Percentiles rank a stretch among this genome's conserved stretches.
Conservation (phyloP, 2,329 filamentous ascomycete species). For the Salinomyces thailandicus region DNA sequence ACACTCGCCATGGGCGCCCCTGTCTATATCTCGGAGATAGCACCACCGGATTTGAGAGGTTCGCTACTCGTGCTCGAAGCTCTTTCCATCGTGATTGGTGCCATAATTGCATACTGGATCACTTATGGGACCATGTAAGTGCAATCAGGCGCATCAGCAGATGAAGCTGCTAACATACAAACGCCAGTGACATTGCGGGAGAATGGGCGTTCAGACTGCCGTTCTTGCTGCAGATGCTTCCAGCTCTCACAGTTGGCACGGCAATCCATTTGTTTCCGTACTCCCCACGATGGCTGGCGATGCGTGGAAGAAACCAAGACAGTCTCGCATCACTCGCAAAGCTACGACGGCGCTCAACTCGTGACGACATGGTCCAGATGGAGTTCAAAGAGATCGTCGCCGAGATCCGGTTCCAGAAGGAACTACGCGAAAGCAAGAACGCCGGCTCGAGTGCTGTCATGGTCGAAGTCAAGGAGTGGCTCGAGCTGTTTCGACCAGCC, state of each 20-base stretch:
- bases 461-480: not conserved
- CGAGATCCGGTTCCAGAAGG: not conserved
- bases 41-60: constrained; percentile 27
- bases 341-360: constrained; percentile 12
- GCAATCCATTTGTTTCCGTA: constrained; percentile 18
- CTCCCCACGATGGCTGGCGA: constrained; percentile 19
- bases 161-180: too few relatives aligned
- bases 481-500: not conserved
- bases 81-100: constrained; percentile 34
- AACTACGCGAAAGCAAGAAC: not conserved
- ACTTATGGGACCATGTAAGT: constrained; percentile 42
- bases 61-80: constrained; percentile 36
- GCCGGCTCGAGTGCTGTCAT: not conserved
- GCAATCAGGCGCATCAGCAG: too few relatives aligned
- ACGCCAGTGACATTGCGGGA: too few relatives aligned
- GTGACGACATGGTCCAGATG: not conserved
- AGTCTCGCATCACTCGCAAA: constrained; percentile 9
- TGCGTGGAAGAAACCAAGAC: constrained; percentile 14
- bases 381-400: not conserved
- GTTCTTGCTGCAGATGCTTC: not conserved
- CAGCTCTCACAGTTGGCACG: constrained; percentile 13
- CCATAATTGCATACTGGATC: constrained; percentile 42
- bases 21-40: constrained; percentile 14
- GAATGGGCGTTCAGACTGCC: not conserved
- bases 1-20: constrained; percentile 10